phyloP scores from a whole-genome alignment of 805 yeast genomes.

The Blastobotrys attinorum region DNA sequence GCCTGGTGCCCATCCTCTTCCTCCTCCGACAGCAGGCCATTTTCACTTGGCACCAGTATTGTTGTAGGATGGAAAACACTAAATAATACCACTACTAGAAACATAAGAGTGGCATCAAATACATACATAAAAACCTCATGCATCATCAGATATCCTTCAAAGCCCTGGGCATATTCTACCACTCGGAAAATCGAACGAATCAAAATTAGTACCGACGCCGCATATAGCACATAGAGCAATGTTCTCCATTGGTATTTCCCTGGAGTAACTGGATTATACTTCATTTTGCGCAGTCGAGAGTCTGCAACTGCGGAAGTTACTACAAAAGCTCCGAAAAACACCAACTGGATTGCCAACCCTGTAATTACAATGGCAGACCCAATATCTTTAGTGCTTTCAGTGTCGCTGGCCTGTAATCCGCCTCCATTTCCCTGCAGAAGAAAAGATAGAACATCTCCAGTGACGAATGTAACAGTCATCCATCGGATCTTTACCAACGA shows the following conservation, averaged over 20 bases:
- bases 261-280: slow-evolving; percentile 1
- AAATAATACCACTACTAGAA: background rate
- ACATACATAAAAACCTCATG: slow-evolving; percentile 16
- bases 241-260: slow-evolving; percentile 5
- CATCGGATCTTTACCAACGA: slow-evolving; percentile 45
- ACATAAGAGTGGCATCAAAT: slow-evolving; percentile 16
- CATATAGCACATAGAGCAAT: slow-evolving; percentile 16
- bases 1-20: no score
- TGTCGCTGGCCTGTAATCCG: slow-evolving; percentile 43
- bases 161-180: slow-evolving; percentile 4
- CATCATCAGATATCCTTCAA: slow-evolving; percentile 2
- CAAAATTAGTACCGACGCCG: slow-evolving; percentile 46
- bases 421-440: slow-evolving; percentile 71
- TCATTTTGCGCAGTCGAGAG: slow-evolving; percentile 6
- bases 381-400: slow-evolving; percentile 31
- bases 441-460: slow-evolving; percentile 59
- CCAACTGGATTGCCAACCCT: slow-evolving; percentile 71
- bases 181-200: slow-evolving; percentile 68
- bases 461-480: slow-evolving; percentile 57
- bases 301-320: slow-evolving; percentile 33
- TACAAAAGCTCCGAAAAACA: slow-evolving; percentile 56
- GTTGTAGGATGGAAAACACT: background rate
- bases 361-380: slow-evolving; percentile 66
- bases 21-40: no score
- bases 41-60: no score